Evolutionary conservation across 352 stramenopile genomes (phyloP), one percentile per base, ranked within the genome.

Genomic region (Globisporangium carolinianum): DNA sequence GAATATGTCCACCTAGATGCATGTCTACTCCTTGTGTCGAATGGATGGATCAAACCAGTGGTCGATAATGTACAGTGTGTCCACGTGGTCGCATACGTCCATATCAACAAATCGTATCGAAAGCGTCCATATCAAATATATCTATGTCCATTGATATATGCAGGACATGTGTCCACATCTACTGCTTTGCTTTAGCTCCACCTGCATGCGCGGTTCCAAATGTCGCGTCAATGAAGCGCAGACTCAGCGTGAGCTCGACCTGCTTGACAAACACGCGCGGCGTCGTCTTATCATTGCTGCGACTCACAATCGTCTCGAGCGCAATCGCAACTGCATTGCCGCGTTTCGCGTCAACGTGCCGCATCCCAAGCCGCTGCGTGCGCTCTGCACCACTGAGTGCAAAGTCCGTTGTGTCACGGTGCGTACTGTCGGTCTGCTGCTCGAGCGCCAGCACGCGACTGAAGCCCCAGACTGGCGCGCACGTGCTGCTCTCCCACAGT

Each of bases 141-240:
- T 3, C 24, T 32, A 32, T 32, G 24, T 32, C 24, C 24, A 32
- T 32, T 32, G 24, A 32, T 32, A 32, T 32, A 32, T 32, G 24
- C 24, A 32, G 24, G 24, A 32, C 24, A 32, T 32, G 24, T 32
- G 24, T 32, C 24, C 24, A 32, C 24, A 32, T 32, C 24, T 32
- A 18, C 24, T 45, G 15, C 55, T 11, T 61, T 65, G 53, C 48
- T 63, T 32, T 32, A 32, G 43, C 43, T 48, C 47, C 4, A 11
- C 37, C 47, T 63, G 17, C 71, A 54, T 88, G 78, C 18, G 67
- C 65, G 0, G 73, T 86, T 14, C 62, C 61, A 35, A 83, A 86
- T 12, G 70, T 78, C 4, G 56, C 50, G 54, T 88, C 81, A 55
- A 88, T 63, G 57, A 87, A 86, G 7, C 55, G 18, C 12, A 79